These are phyloP conservation scores for Quercus parvula DNA, from an alignment of 306 rosid species.

Conservation along the genomic window DNA sequence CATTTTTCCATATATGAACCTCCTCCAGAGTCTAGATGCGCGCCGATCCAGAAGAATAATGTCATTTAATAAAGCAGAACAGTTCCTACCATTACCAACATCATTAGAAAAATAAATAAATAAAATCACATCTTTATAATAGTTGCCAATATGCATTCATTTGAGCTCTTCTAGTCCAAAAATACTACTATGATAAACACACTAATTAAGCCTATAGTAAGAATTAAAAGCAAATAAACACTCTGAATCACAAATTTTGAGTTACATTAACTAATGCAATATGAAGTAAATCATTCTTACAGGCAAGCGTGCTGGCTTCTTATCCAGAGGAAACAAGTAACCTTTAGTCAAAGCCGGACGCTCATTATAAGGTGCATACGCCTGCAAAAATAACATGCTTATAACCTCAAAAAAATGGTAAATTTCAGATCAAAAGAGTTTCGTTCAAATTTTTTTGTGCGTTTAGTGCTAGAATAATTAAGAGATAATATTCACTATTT, in stretches of 20 bases:
- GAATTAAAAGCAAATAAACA: not conserved
- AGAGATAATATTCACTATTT: too few relatives aligned
- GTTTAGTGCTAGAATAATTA: too few relatives aligned
- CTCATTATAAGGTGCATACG: conserved; percentile 80
- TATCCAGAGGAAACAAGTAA: conserved; percentile 77
- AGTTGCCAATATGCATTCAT: not conserved
- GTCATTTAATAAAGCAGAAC: not conserved
- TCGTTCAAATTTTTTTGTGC: not conserved
- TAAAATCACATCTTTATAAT: too few relatives aligned
- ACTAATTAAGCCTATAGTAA: not conserved
- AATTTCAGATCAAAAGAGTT: not conserved
- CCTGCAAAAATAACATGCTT: conserved; percentile 33
- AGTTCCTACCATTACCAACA: not conserved
- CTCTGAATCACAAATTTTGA: not conserved
- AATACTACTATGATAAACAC: not conserved
- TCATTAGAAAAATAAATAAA: too few relatives aligned
- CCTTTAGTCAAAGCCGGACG: conserved; percentile 93
- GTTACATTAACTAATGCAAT: not conserved
- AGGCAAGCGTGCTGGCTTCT: conserved; percentile 94
- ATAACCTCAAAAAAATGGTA: not conserved
- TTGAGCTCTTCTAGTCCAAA: not conserved
- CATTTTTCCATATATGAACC: too few relatives aligned
- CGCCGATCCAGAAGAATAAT: too few relatives aligned
- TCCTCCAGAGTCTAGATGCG: too few relatives aligned
- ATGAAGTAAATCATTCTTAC: conserved; percentile 29